These are phyloP conservation scores for Termitomyces sp. DNA, from an alignment of 768 basidiomycete species.

Conservation along the genomic window DNA sequence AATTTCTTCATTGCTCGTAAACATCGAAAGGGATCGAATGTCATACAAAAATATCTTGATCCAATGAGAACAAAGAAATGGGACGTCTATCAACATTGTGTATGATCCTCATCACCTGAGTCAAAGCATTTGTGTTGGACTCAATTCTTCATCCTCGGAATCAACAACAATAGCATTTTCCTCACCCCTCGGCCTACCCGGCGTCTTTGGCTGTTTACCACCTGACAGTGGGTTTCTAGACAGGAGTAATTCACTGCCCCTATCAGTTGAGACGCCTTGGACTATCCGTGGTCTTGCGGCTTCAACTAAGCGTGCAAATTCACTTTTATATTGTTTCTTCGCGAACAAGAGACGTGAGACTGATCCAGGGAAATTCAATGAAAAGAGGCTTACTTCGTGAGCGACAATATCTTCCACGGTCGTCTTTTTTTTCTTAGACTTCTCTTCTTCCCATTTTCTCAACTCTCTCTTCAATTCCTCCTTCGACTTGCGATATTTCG, in stretches of 20 bases:
- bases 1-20: background rate
- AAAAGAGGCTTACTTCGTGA: conserved; percentile 30
- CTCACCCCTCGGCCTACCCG: background rate
- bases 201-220: background rate
- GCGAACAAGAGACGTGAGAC: background rate
- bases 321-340: conserved; percentile 34
- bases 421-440: conserved; percentile 34
- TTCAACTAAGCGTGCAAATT: conserved; percentile 34
- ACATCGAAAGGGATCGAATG: background rate
- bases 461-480: conserved; percentile 47
- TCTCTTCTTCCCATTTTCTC: conserved; percentile 53
- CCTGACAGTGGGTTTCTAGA: conserved; percentile 7
- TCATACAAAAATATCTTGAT: background rate
- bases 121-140: background rate
- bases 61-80: background rate
- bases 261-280: background rate
- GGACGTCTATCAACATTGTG: background rate
- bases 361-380: background rate
- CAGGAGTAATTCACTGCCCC: background rate
- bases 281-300: conserved; percentile 23
- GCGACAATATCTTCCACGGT: conserved; percentile 31
- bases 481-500: conserved; percentile 36
- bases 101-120: too few species aligned
- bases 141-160: conserved; percentile 26
- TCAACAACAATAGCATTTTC: conserved; percentile 28